Evolutionary conservation across 1,139 yeast species (phyloP), one percentile per base, ranked within the genome.

Genomic region (Saccharomycopsis crataegensis): DNA sequence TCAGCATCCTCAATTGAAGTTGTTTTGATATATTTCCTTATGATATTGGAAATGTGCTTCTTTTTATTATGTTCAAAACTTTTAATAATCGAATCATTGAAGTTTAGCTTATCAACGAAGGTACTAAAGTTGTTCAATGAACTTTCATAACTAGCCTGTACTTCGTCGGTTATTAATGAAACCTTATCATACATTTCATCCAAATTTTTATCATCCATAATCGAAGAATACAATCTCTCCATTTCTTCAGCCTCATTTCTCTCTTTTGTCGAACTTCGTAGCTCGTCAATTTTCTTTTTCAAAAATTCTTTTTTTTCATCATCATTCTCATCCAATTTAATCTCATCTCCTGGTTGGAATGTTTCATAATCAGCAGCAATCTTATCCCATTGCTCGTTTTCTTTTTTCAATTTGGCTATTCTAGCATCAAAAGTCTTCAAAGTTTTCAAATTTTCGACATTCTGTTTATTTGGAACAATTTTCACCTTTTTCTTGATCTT

Each of bases 381-480:
- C 28, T 22, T 22, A 2, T 68, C 67, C 86, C 88, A 82, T 48
- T 72, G 72, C 8, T 63, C 66, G 54, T 75, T 76, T 53, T 83
- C 86, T 34, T 66, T 63, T 49, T 70, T 67, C 51, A 85, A 64
- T 11, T 68, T 69, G 9, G 65, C 63, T 45, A 83, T 64, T 59
- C 80, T 75, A 41, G 68, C 64, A 43, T 74, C 70, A 61, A 78
- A 77, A 40, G 74, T 69, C 48, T 71, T 70, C 32, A 81, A 66
- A 55, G 77, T 78, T 40, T 71, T 69, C 40, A 65, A 62, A 61
- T 82, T 83, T 33, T 76, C 71, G 28, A 71, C 66, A 61, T 83
- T 84, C 47, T 78, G 72, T n/a, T 79, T 77, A 62, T 84, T 83
- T 1, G 87, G 84, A 52, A 73, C 64, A 9, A 73, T 61, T 8